These are phyloP conservation scores for Elsinoe australis DNA, from an alignment of 2,329 filamentous ascomycete species.

Conservation along the genomic window DNA sequence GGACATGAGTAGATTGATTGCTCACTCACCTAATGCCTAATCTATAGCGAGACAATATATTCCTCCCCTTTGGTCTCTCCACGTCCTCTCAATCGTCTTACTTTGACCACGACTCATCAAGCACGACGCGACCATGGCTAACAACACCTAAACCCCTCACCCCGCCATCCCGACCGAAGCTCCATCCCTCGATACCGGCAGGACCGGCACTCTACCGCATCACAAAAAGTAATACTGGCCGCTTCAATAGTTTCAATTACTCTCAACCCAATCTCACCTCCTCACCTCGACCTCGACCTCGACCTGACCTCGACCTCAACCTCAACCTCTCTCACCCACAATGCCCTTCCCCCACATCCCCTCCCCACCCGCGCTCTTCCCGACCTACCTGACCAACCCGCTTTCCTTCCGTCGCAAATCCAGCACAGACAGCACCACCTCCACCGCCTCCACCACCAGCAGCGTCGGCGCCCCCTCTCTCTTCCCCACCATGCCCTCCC, in stretches of 20 bases:
- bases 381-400: conserved; percentile 45
- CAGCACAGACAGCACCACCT: conserved; percentile 30
- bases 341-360: conserved; percentile 26
- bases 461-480: conserved; percentile 12
- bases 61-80: background rate
- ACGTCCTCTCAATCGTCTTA: background rate
- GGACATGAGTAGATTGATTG: background rate
- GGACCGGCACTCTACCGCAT: no score
- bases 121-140: background rate
- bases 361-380: conserved; percentile 38
- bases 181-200: conserved; percentile 7
- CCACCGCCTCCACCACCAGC: conserved; percentile 21
- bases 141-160: background rate
- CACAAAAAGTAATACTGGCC: no score
- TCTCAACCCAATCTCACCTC: no score
- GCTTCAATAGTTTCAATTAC: no score
- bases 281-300: background rate
- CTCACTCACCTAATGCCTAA: conserved; percentile 4
- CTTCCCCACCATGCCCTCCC: conserved; percentile 11
- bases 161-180: background rate
- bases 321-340: no score
- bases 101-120: background rate
- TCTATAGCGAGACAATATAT: conserved; percentile 6
- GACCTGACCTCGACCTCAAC: no score
- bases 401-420: conserved; percentile 42